These are phyloP conservation scores for Lactarius quietus DNA, from an alignment of 768 basidiomycete species.

Conservation along the genomic window DNA sequence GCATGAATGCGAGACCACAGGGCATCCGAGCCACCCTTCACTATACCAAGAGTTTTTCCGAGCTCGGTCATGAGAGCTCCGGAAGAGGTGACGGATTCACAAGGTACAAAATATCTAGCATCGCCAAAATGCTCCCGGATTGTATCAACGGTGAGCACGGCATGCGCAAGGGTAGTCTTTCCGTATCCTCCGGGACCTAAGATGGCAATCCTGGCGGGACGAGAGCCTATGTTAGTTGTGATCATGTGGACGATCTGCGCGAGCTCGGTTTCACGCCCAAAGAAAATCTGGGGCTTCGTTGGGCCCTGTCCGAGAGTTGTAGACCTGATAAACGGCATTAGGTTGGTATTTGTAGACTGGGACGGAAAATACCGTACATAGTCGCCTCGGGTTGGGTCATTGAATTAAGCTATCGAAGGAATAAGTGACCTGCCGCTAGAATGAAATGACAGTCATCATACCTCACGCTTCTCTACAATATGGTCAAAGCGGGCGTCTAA, in stretches of 20 bases:
- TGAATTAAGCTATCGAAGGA: too few relatives aligned
- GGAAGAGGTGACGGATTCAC: not conserved
- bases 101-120: constrained; percentile 7
- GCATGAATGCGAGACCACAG: not conserved
- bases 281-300: constrained; percentile 5
- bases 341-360: not conserved
- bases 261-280: not conserved
- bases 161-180: not conserved
- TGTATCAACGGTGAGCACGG: too few relatives aligned
- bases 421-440: not conserved
- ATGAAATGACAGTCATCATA: not conserved
- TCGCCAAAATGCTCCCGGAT: constrained; percentile 24
- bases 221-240: not conserved
- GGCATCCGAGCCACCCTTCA: not conserved
- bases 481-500: not conserved
- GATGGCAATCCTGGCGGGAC: not conserved
- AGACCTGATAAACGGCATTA: not conserved
- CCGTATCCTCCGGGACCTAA: not conserved
- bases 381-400: too few relatives aligned
- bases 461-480: not conserved
- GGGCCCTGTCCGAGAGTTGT: not conserved
- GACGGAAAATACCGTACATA: not conserved
- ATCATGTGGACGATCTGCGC: not conserved
- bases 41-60: not conserved
- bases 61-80: not conserved